phyloP scores from a whole-genome alignment of 176 grass and related monocot species.

The Panicum miliaceum region DNA sequence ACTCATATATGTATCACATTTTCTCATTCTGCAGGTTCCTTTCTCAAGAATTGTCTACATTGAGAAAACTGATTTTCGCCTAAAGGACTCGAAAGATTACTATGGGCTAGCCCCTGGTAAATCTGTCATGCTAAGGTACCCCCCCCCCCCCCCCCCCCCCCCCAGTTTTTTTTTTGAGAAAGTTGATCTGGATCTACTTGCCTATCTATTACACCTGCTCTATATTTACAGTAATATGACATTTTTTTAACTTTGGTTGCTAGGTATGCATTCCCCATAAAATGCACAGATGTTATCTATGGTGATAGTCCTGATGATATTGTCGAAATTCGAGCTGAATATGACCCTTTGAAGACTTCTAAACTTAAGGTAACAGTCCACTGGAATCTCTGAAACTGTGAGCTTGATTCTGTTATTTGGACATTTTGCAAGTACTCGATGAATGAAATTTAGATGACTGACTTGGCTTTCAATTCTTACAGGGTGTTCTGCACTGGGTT shows the following conservation, averaged over 20 bases:
- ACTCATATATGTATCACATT: not conserved
- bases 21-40: slow-evolving; percentile 62
- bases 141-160: too few relatives aligned
- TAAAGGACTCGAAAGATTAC: slow-evolving; percentile 96
- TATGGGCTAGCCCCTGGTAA: slow-evolving; percentile 96
- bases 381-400: not conserved
- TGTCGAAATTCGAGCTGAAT: slow-evolving; percentile 83
- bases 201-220: not conserved
- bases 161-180: slow-evolving; percentile 43
- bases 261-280: slow-evolving; percentile 98
- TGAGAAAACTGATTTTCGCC: slow-evolving; percentile 90
- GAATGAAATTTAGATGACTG: not conserved
- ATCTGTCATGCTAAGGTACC: slow-evolving; percentile 81
- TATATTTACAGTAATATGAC: not conserved
- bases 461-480: slow-evolving; percentile 38
- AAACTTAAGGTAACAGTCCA: slow-evolving; percentile 78
- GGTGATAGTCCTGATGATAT: slow-evolving; percentile 69
- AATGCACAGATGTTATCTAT: slow-evolving; percentile 88
- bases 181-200: slow-evolving; percentile 34
- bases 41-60: slow-evolving; percentile 76
- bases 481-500: slow-evolving; percentile 99
- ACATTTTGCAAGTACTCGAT: not conserved
- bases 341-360: slow-evolving; percentile 89
- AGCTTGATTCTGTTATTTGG: slow-evolving; percentile 20
- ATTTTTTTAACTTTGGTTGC: slow-evolving; percentile 21